Base-by-base conservation (phyloP, 1,284 basidiomycete species). In the Ganoderma sinense region DNA sequence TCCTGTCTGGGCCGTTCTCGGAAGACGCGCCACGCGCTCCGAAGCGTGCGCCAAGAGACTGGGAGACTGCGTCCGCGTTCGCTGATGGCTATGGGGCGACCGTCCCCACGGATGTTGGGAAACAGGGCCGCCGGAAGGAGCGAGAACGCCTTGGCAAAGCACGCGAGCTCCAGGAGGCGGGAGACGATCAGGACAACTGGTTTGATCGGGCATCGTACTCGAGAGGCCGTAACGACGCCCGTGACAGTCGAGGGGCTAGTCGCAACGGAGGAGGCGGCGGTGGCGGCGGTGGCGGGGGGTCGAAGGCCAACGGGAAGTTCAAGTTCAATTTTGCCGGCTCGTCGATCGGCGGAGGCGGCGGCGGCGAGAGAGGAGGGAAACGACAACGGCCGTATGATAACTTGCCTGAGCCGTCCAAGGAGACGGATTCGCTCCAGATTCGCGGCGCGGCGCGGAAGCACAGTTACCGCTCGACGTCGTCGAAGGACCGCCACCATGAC, bases 1-100 rank as follows among this genome's bases (percentile, higher is more conserved):
- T 89, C 13, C 84, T 86, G 62, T 84, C 87, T 0, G 94, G 96
- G 0, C 96, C 96, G 6, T 97, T 94, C 80, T 88, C 83, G 56
- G 87, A 90, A 73, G 80, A 83, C 36, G 63, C 77, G 23, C 64
- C 78, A 4, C 71, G 74, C 13, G 77, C 74, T 64, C 59, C 76
- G 67, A 62, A 75, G 75, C 67, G 81, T 70, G 61, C 75, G 64
- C 69, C 78, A 53, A 68, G 75, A 58, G 68, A 68, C 58, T 81
- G 81, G 80, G 82, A 83, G 58, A 69, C 74, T 4, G 74, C 73
- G 4, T 68, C 73, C n/a, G 74, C 72, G 26, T 80, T 83, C 68
- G 78, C 78, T 18, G 84, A 83, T 41, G 81, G 83, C 31, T 85
- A 85, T 82, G 85, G 86, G 61, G 78, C 80, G 64, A 76, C 78